Percentiles rank a stretch among this genome's conserved stretches.
Evolutionary conservation across 495 filamentous ascomycete genomes (phyloP).

Genomic region (Aspergillus nanangensis): DNA sequence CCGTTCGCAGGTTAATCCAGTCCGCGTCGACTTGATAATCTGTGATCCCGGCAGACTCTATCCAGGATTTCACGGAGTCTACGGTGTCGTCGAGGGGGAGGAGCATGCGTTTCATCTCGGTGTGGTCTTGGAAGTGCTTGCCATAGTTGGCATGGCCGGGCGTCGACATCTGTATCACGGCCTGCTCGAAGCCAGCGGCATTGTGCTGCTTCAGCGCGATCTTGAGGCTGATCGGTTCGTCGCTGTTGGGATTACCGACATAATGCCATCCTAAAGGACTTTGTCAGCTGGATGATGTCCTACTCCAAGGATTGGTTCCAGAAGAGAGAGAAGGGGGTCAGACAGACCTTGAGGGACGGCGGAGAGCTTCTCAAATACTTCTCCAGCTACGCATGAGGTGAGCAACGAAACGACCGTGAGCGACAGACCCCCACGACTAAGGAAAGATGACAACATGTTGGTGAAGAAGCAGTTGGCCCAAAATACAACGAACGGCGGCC

Average conservation of each 20-base stretch:
- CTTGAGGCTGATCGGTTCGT: conserved; percentile 34
- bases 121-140: conserved; percentile 50
- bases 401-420: conserved; percentile 38
- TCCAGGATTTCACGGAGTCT: conserved; percentile 43
- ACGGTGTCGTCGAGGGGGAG: conserved; percentile 46
- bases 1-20: conserved; percentile 55
- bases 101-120: conserved; percentile 53
- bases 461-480: conserved; percentile 1
- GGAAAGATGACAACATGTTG: conserved; percentile 26
- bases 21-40: conserved; percentile 52
- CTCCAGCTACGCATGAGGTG: conserved; percentile 27
- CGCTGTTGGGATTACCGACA: conserved; percentile 21
- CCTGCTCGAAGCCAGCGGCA: conserved; percentile 54
- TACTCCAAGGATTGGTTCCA: too few species aligned
- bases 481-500: not conserved
- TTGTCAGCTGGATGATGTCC: conserved; percentile 11
- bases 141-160: conserved; percentile 60
- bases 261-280: conserved; percentile 32
- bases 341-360: conserved; percentile 32
- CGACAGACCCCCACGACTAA: conserved; percentile 31
- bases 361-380: conserved; percentile 34
- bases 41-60: conserved; percentile 40
- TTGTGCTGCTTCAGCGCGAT: conserved; percentile 55
- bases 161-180: conserved; percentile 54
- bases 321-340: too few species aligned